Percentiles rank a stretch among this genome's conserved stretches.
phyloP scores from a whole-genome alignment of 257 asterid species.

The Solanum chmielewskii region DNA sequence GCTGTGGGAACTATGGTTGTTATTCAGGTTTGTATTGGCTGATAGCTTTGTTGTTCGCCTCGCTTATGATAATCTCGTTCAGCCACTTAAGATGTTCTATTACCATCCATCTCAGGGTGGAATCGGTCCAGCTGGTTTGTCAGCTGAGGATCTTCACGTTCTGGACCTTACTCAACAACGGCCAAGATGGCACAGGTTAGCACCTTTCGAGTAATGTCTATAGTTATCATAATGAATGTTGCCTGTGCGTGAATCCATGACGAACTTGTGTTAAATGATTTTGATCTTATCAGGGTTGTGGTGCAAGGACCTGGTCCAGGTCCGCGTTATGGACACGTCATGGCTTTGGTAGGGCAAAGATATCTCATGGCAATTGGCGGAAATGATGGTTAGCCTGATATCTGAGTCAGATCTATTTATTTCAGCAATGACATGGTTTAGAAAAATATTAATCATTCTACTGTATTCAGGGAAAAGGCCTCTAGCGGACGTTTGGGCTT shows the following conservation, averaged over 20 bases:
- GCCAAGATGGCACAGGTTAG: constrained; percentile 94
- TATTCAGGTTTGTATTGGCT: constrained; percentile 62
- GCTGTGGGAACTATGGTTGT: constrained; percentile 99
- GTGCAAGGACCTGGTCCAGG: constrained; percentile 99
- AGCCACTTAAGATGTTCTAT: background rate
- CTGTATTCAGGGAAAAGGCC: constrained; percentile 77
- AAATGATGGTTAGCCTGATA: constrained; percentile 80
- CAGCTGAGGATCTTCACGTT: constrained; percentile 81
- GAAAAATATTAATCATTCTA: background rate
- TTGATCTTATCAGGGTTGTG: constrained; percentile 54
- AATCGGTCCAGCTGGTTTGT: constrained; percentile 72
- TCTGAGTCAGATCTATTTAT: background rate
- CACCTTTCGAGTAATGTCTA: background rate
- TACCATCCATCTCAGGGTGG: constrained; percentile 45
- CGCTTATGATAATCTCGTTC: background rate
- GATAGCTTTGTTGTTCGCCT: background rate
- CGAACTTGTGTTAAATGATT: background rate
- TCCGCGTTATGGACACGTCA: constrained; percentile 98
- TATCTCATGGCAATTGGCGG: constrained; percentile 99
- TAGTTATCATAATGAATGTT: background rate
- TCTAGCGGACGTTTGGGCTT: constrained; percentile 98
- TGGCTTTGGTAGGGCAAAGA: constrained; percentile 99
- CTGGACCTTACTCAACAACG: constrained; percentile 66
- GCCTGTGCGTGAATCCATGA: background rate
- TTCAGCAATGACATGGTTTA: background rate